A percentile compares a stretch with the other conserved stretches of the same genome.
Conservation (phyloP, 768 basidiomycete species). For the Phylloporus sp. region DNA sequence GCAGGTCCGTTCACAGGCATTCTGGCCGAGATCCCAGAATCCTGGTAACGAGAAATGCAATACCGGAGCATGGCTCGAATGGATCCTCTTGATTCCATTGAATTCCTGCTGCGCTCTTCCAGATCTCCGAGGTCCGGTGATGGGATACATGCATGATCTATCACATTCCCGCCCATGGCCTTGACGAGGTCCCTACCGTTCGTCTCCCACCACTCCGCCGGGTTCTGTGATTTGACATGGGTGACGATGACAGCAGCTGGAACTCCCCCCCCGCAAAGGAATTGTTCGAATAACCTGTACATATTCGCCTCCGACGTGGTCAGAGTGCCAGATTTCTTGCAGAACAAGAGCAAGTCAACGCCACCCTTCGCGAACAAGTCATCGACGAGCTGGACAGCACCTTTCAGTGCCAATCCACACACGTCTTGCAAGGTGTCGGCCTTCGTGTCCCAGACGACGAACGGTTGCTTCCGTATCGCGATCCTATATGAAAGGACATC, state of each 20-base stretch:
- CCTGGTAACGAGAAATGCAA: background rate
- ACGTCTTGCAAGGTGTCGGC: too few relatives aligned
- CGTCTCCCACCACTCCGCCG: constrained; percentile 21
- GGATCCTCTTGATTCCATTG: background rate
- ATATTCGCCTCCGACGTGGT: constrained; percentile 19
- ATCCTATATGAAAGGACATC: background rate
- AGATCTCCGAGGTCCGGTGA: background rate
- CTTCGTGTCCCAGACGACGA: constrained; percentile 2
- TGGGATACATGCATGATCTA: constrained; percentile 20
- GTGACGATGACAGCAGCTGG: constrained; percentile 33
- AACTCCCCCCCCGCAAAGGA: constrained; percentile 30
- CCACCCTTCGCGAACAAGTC: constrained; percentile 6
- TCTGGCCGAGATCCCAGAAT: too few relatives aligned
- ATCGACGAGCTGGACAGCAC: constrained; percentile 21
- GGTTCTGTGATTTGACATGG: constrained; percentile 23
- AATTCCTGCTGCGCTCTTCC: background rate
- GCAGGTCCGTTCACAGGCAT: too few relatives aligned
- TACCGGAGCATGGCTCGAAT: constrained; percentile 3
- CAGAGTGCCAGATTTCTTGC: constrained; percentile 26
- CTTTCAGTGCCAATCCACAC: too few relatives aligned
- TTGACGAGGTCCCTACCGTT: constrained; percentile 1
- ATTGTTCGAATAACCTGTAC: constrained; percentile 28
- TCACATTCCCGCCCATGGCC: background rate
- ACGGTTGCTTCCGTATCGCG: background rate
- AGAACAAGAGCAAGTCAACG: constrained; percentile 33